Conservation (phyloP, 106 monocot species). For the Triglochin maritima region DNA sequence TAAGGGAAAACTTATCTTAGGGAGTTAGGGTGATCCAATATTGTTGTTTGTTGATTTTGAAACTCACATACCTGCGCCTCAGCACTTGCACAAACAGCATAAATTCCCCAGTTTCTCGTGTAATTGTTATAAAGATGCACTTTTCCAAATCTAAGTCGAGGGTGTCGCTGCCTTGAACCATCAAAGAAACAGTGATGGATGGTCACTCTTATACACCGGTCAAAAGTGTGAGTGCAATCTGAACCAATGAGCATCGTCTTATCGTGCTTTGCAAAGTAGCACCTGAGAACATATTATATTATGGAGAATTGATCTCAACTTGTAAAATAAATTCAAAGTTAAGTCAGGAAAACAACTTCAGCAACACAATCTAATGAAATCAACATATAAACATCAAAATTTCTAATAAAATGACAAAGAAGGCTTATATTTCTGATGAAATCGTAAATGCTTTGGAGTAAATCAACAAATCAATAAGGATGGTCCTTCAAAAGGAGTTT, state of each 20-base stretch:
- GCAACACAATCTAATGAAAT: no score
- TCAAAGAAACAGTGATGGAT: constrained; percentile 95
- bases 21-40: neutral
- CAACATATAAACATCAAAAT: no score
- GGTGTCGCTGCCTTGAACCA: constrained; percentile 71
- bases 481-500: no score
- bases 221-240: constrained; percentile 28
- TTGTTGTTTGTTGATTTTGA: neutral
- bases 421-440: no score
- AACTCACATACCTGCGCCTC: constrained; percentile 62
- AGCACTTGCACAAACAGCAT: constrained; percentile 85
- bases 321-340: no score
- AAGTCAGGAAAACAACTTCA: no score
- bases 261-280: constrained; percentile 61
- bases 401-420: no score
- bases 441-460: no score
- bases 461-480: no score
- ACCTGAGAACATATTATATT: constrained; percentile 25
- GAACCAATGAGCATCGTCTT: constrained; percentile 78
- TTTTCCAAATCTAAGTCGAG: constrained; percentile 75
- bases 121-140: constrained; percentile 94
- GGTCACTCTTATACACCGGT: constrained; percentile 73
- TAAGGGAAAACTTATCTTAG: neutral
- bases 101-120: constrained; percentile 87
- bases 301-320: neutral